Base-by-base conservation (phyloP, 805 yeast genomes). In the Kregervanrija delftensis region DNA sequence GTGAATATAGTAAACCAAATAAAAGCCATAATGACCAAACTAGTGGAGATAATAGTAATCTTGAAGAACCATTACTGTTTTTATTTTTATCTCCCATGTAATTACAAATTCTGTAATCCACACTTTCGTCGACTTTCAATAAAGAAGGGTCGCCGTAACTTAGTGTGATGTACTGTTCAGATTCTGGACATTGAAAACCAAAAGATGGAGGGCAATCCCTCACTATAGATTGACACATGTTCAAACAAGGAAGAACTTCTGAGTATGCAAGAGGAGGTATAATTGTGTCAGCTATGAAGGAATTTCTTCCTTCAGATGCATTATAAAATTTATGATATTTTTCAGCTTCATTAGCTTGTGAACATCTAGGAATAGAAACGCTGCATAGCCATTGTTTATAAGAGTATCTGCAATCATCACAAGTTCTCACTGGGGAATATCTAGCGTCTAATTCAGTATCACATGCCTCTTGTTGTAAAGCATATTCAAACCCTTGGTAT, bases 301-400 rank as follows among this genome's bases (percentile, higher is more conserved):
- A 64, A 53, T 76, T 86, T 49, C 99, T 72, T 10, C 86, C 81
- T 4, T 68, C 60, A 12, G 71, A 71, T 5, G 66, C 66, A 3
- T 65, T 61, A 32, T 95, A 68, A 28, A 53, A 46, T 15, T 63
- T 60, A 58, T 74, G 81, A 6, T 75, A 76, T 0, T 71, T 53
- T 8, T 65, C 48, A 6, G 74, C 58, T 11, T 59, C 50, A 8
- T 41, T 35, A 3, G 48, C 37, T 11, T 83, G 79, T 1, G 86
- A 71, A 55, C 99, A 91, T 30, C 97, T 69, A 0, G 98, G 98
- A 5, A 91, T 86, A 0, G 88, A 71, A 4, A 88, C 87, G 0
- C 95, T 73, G 64, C 99, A 91, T 14, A 93, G 71, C 99, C 99
- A 91, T 54, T 81, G 72, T 54, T 77, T 79, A 61, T 91, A 91